These are phyloP conservation scores for Aspergillus sp. DNA, from an alignment of 2,329 filamentous ascomycete genomes.

Conservation along the genomic window DNA sequence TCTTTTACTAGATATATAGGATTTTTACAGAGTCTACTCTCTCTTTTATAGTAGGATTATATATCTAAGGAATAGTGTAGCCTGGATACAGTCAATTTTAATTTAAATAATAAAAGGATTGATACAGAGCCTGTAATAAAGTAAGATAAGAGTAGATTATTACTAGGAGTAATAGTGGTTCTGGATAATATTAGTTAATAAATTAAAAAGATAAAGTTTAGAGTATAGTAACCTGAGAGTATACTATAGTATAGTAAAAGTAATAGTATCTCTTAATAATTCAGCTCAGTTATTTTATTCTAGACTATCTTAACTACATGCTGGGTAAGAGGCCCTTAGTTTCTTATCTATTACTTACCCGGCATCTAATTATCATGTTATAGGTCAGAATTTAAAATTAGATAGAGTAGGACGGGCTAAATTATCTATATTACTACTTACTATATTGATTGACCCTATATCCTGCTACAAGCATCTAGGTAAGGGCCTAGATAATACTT, in stretches of 20 bases:
- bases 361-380: background rate
- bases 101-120: background rate
- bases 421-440: background rate
- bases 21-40: too few species aligned
- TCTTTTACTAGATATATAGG: too few species aligned
- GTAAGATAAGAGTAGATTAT: slow-evolving; percentile 2
- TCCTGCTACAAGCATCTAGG: too few species aligned
- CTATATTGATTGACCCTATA: background rate
- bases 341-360: too few species aligned
- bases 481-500: too few species aligned
- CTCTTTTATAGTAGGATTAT: too few species aligned
- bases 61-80: too few species aligned
- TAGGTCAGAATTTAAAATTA: too few species aligned
- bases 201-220: slow-evolving; percentile 4
- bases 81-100: too few species aligned
- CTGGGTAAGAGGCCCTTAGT: background rate
- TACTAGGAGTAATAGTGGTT: background rate
- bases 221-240: background rate
- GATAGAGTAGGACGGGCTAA: too few species aligned
- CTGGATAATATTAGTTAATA: background rate
- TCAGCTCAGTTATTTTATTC: slow-evolving; percentile 3
- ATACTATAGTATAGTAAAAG: background rate
- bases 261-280: background rate
- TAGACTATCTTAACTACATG: background rate
- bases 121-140: background rate